phyloP scores from a whole-genome alignment of 2,329 filamentous ascomycete genomes.

The Trichoderma arundinaceum region DNA sequence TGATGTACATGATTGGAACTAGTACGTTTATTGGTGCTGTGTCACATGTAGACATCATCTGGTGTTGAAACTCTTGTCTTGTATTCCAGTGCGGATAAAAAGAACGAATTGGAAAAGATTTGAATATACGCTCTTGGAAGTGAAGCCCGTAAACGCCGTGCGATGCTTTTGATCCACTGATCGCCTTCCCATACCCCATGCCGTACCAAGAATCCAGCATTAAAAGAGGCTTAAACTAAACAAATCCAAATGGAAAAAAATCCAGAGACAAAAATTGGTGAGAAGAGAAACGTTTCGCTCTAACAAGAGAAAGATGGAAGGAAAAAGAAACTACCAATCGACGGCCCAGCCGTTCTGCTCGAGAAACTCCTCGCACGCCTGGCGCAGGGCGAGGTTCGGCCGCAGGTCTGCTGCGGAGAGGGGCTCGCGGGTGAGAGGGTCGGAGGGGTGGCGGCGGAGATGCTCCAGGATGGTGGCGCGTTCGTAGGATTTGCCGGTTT shows the following conservation, averaged over 20 bases:
- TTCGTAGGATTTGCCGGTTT: conserved; percentile 90
- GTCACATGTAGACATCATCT: no score
- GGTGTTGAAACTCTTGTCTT: no score
- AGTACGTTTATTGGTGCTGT: background rate
- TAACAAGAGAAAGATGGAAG: background rate
- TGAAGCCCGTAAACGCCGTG: conserved; percentile 13
- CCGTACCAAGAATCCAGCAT: background rate
- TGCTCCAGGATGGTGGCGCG: conserved; percentile 85
- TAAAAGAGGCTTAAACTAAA: background rate
- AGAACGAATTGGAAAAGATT: no score
- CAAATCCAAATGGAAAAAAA: background rate
- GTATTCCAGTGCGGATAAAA: no score
- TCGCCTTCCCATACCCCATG: background rate
- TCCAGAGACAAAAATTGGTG: no score
- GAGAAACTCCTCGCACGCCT: conserved; percentile 85
- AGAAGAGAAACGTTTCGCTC: no score
- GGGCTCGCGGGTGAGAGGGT: conserved; percentile 83
- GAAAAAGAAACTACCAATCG: conserved; percentile 68
- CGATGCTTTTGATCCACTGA: conserved; percentile 13
- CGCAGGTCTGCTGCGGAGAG: conserved; percentile 72
- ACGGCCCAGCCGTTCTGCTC: conserved; percentile 89
- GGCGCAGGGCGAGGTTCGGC: conserved; percentile 79
- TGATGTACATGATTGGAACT: conserved; percentile 14
- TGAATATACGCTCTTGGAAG: background rate
- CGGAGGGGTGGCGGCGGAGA: conserved; percentile 73